Base-by-base conservation (phyloP, 2,329 filamentous ascomycete species). In the Trichoderma cornu-damae region DNA sequence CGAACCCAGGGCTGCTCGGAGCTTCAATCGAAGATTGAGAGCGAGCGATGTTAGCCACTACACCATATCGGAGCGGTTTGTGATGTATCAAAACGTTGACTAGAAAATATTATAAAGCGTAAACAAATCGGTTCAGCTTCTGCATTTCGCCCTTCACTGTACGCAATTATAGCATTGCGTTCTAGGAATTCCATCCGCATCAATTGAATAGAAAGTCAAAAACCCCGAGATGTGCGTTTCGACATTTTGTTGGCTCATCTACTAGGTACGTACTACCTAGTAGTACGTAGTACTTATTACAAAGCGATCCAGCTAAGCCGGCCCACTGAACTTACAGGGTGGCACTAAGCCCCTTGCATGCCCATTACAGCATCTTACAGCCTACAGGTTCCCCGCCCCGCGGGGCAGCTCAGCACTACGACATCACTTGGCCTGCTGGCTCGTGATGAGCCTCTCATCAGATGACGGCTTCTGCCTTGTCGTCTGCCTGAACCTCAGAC, bases 21-120 rank as follows among this genome's bases (percentile, higher is more conserved):
- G 40, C 54, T 48, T 58, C 51, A 59, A 59, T 40, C 38, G 47
- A 48, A 60, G 40, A 49, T 54, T 69, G 67, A 70, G 68, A 69
- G 67, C 66, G 68, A 69, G 66, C 68, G 68, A 69, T 69, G 68
- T 69, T 69, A 69, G 67, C 68, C 68, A 68, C 67, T 69, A 69
- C 67, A 69, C 68, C 68, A 69, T 69, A 68, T 64, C 67, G 68
- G 68, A 69, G 63, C 16, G 30, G 32, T 47, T 14, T 38, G 5
- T 32, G 14, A 43, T 52, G 14, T 8, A 1, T 6, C n/a, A n/a
- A n/a, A n/a, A n/a, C n/a, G 28, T 3, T 3, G 3, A 0, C 0
- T 1, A 1, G 1, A 2, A 35, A 35, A 9, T 20, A n/a, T 2
- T 44, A 54, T 54, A 28, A 6, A 20, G 3, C 12, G 2, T n/a